Percentiles rank a stretch among this genome's conserved stretches.
Conservation (phyloP, 2,329 filamentous ascomycete genomes). For the Ascochyta lentis region DNA sequence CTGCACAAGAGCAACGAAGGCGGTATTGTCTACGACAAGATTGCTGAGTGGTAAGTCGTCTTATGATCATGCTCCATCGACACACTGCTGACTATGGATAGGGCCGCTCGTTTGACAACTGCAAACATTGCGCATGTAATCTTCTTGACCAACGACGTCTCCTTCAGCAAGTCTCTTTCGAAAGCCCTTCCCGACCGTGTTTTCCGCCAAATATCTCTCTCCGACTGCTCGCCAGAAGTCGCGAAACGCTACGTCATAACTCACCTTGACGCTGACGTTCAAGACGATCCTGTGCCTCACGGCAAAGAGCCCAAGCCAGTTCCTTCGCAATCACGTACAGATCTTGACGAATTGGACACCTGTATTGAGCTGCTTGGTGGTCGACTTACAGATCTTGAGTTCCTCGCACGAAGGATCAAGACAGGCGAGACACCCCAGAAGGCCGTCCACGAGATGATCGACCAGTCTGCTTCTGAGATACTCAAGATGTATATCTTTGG, state of each 20-base stretch:
- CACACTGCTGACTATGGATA: conserved; percentile 23
- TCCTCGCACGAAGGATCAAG: conserved; percentile 87
- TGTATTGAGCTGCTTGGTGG: conserved; percentile 86
- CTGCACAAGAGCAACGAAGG: conserved; percentile 71
- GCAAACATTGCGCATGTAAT: conserved; percentile 92
- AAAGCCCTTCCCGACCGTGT: conserved; percentile 90
- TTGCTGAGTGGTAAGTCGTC: conserved; percentile 70
- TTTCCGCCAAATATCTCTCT: conserved; percentile 83
- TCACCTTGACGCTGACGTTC: conserved; percentile 67
- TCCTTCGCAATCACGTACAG: conserved; percentile 56
- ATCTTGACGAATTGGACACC: conserved; percentile 76
- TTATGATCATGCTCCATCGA: too few relatives aligned
- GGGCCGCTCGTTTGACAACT: conserved; percentile 82
- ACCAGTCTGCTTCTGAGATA: conserved; percentile 87
- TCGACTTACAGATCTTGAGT: conserved; percentile 93
- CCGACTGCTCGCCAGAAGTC: conserved; percentile 82
- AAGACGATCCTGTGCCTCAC: conserved; percentile 49
- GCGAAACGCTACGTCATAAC: conserved; percentile 90
- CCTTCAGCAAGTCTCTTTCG: conserved; percentile 84
- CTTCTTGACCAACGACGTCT: conserved; percentile 88
- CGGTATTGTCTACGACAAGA: conserved; percentile 58
- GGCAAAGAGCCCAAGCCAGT: conserved; percentile 51
- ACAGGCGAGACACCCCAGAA: conserved; percentile 81
- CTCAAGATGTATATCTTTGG: conserved; percentile 87
- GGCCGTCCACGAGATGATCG: conserved; percentile 86